phyloP scores from a whole-genome alignment of 352 stramenopile genomes.

The Saprolegnia parasitica region DNA sequence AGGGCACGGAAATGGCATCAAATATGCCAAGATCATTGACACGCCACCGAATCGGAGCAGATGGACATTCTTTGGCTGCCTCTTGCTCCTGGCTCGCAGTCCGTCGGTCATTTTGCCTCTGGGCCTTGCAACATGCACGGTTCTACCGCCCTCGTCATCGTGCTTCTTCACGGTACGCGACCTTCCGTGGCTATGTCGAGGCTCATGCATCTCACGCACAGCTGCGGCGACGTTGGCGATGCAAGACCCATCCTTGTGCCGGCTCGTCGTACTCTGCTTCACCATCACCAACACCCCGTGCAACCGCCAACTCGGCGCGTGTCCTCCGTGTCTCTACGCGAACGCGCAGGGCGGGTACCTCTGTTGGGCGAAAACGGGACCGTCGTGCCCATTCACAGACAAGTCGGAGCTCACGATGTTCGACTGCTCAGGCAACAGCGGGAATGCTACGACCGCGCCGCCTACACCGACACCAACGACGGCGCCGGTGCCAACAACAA shows the following conservation, averaged over 20 bases:
- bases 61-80: not conserved
- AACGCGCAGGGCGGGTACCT: constrained; percentile 12
- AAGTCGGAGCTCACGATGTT: constrained; percentile 13
- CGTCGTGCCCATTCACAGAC: not conserved
- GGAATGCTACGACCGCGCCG: not conserved
- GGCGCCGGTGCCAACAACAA: not conserved
- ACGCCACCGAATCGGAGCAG: not conserved
- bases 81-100: not conserved
- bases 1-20: not conserved
- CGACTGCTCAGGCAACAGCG: not conserved
- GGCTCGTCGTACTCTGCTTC: not conserved
- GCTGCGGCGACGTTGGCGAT: not conserved
- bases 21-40: not conserved
- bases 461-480: not conserved
- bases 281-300: not conserved
- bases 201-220: not conserved
- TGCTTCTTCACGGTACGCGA: not conserved
- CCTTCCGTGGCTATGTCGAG: not conserved
- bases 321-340: constrained; percentile 5
- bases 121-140: not conserved
- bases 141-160: not conserved
- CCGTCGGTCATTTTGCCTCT: not conserved
- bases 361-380: not conserved
- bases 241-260: not conserved
- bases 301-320: not conserved